A percentile compares a stretch with the other conserved stretches of the same genome.
These are phyloP conservation scores for Exsudoporus frostii DNA, from an alignment of 768 basidiomycete species.

Conservation along the genomic window DNA sequence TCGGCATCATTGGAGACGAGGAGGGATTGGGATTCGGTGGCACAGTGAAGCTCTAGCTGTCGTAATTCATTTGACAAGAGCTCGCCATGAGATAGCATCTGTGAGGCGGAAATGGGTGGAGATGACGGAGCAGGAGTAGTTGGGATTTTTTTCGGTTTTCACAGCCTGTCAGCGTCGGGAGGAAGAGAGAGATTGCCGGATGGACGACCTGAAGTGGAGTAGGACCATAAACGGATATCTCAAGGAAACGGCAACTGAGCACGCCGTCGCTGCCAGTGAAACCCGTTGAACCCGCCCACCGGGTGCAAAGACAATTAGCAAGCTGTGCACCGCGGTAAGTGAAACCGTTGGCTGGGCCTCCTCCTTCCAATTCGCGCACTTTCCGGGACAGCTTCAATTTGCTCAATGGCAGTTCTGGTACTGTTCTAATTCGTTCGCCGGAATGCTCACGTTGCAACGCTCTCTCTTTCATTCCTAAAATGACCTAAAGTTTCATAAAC, in stretches of 20 bases:
- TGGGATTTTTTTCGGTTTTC: not conserved
- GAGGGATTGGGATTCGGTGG: conserved; percentile 1
- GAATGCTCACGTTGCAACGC: conserved; percentile 13
- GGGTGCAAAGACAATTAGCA: conserved; percentile 10
- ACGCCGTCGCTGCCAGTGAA: conserved; percentile 2
- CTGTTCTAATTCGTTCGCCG: conserved; percentile 4
- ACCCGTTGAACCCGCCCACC: not conserved
- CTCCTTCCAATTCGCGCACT: conserved; percentile 17
- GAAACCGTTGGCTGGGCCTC: not conserved
- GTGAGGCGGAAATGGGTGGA: not conserved
- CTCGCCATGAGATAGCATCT: conserved; percentile 35
- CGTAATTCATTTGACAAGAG: conserved; percentile 46
- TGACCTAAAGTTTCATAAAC: conserved; percentile 34
- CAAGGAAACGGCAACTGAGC: conserved; percentile 12
- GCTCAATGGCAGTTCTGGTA: not conserved
- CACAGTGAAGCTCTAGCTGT: conserved; percentile 39
- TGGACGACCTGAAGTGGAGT: conserved; percentile 13
- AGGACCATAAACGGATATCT: conserved; percentile 23
- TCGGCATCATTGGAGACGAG: conserved; percentile 6
- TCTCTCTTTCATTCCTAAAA: conserved; percentile 32
- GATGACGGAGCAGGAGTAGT: not conserved
- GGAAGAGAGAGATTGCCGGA: not conserved
- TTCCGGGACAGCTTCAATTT: conserved; percentile 4
- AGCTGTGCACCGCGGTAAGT: conserved; percentile 13
- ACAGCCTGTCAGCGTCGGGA: too few relatives aligned